Base-by-base conservation (phyloP, 768 basidiomycete genomes). In the Amanita muscaria region DNA sequence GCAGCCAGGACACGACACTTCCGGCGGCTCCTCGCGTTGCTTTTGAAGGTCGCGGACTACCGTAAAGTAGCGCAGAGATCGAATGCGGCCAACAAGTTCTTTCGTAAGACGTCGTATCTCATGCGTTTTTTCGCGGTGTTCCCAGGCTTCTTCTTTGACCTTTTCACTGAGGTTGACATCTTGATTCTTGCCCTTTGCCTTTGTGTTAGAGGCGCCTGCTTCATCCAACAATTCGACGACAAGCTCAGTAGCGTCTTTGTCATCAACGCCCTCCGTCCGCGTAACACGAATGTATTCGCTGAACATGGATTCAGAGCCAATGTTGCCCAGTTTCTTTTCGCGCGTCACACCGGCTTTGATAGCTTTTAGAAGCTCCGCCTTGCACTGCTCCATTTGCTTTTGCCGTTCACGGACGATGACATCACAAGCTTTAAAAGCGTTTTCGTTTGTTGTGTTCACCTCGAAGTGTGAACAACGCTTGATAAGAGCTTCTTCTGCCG, bases 381-480 rank as follows among this genome's bases (percentile, higher is more conserved):
- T 81, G 63, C 91, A 94, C 35, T 82, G 79, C 34, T 84, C 76
- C 37, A 89, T 68, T 55, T 97, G 91, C 42, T 72, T 72, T 44
- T 76, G 75, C 30, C 92, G 86, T 53, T 89, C 87, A 48, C 76
- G 63, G 47, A 93, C 84, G 51, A 97, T 94, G 53, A 89, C 77
- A 51, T 97, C 88, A 61, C 93, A 96, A 3, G 92, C 89, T 55
- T 84, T 85, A 77, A 88, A 83, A 0, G 93, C 91, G 50, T 92
- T 76, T 32, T 76, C 73, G 50, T 73, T 77, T 7, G 69, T 67
- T 14, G 75, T 77, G 44, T 89, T 87, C 25, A 92, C 70, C 52
- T 91, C 88, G 61, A 94, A 97, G 59, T 94, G 92, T 4, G 92
- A 93, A 59, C 91, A 94, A 30, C 93, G 84, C 58, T 97, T 97